Base-by-base conservation (phyloP, 768 basidiomycete genomes). In the Pleurotus citrinopileatus region DNA sequence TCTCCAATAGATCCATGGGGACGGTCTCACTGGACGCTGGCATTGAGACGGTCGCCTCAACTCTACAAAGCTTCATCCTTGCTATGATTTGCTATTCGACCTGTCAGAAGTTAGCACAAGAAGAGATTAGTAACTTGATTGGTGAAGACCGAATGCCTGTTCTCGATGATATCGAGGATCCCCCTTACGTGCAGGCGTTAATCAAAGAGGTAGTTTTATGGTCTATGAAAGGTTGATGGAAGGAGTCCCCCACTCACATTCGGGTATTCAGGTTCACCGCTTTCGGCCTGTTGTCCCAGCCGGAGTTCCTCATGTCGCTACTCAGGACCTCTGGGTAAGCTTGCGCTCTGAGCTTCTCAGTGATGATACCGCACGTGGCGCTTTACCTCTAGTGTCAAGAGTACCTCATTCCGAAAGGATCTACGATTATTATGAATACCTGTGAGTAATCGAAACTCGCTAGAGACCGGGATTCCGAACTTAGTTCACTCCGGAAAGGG, bases 1-100 rank as follows among this genome's bases (percentile, higher is more conserved):
- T n/a, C n/a, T n/a, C n/a, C n/a, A n/a, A n/a, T 29, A 71, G 70
- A 15, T 62, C 68, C 47, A 60, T 72, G 36, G 64, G 68, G 13
- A 67, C 66, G 12, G 60, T 60, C 1, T 52, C 71, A 3, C 43
- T 73, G 10, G 68, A 71, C 55, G 45, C 25, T 29, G 68, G 67
- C 8, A 63, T 67, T 0, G 66, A 70, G 51, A 71, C 71, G 3
- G 65, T 65, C 10, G 62, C 67, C 3, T 29, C 63, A 1, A 55
- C 45, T 22, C 57, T 68, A 7, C 63, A 67, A 37, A 56, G 55
- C 22, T 55, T 70, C 37, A 40, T 68, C 36, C 48, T 67, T 8
- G 58, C 60, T 19, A 55, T 70, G 57, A 51, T 63, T 4, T 36
- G 32, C 6, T 23, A 37, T 52, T 40, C 45, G 19, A 23, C 25